Evolutionary conservation across 768 basidiomycete species (phyloP).

Genomic region (Cubamyces sp.): DNA sequence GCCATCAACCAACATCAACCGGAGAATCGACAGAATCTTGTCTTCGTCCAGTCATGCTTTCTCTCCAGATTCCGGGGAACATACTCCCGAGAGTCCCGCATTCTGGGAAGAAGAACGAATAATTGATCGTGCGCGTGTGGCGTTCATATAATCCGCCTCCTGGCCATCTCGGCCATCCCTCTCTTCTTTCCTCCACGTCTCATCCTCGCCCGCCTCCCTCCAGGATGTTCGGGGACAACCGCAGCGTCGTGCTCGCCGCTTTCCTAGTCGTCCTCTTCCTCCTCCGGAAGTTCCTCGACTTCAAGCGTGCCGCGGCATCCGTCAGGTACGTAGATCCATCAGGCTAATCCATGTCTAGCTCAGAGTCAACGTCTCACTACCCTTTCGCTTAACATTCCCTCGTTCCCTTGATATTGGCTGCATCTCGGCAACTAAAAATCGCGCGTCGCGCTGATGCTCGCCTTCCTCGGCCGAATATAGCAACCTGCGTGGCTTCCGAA

Average conservation of each 20-base stretch:
- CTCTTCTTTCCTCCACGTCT: no score
- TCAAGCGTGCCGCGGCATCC: conserved; percentile 24
- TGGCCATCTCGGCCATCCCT: no score
- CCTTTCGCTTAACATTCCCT: not conserved
- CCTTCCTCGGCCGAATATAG: not conserved
- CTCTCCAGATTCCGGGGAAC: no score
- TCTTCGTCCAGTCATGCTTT: no score
- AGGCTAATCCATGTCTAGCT: no score
- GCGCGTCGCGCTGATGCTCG: not conserved
- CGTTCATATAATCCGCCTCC: no score
- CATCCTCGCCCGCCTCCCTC: no score
- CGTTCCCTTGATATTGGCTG: not conserved
- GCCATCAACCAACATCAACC: no score
- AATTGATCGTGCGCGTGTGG: no score
- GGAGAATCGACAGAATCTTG: no score
- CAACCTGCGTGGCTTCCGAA: conserved; percentile 25
- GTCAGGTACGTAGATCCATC: conserved; percentile 24
- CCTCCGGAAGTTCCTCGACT: conserved; percentile 22
- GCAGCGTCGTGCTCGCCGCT: conserved; percentile 16
- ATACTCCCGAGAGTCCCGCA: no score
- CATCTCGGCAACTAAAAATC: not conserved
- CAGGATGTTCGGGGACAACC: conserved; percentile 15
- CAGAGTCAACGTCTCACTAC: not conserved
- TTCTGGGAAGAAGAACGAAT: no score
- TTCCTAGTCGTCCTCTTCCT: conserved; percentile 19